Evolutionary conservation across 192 early-diverging fungal species (phyloP).

Genomic region (Martensiomyces pterosporus): DNA sequence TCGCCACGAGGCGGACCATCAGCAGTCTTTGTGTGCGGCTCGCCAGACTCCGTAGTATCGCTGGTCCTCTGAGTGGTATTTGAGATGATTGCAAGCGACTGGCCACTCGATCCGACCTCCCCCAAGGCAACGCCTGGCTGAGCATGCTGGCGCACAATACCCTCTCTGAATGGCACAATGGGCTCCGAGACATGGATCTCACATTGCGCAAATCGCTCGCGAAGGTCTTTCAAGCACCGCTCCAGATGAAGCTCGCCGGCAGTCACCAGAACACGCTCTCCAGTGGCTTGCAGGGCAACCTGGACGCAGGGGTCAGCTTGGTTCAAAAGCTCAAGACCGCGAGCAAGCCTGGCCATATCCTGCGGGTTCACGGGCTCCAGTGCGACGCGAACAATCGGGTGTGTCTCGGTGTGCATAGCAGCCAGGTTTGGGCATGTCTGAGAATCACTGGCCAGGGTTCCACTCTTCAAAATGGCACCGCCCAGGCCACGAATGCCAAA

Average conservation of each 20-base stretch:
- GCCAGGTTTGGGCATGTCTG: slow-evolving; percentile 75
- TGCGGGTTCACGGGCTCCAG: slow-evolving; percentile 88
- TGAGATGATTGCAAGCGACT: slow-evolving; percentile 34
- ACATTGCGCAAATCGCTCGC: slow-evolving; percentile 90
- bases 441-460: slow-evolving; percentile 72
- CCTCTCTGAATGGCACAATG: slow-evolving; percentile 96
- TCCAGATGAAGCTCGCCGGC: slow-evolving; percentile 97
- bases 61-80: slow-evolving; percentile 1
- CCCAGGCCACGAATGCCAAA: slow-evolving; percentile 90
- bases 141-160: slow-evolving; percentile 58
- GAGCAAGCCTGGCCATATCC: slow-evolving; percentile 80
- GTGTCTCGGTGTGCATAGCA: slow-evolving; percentile 44
- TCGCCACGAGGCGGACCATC: slow-evolving; percentile 33
- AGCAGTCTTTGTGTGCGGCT: slow-evolving; percentile 6
- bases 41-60: slow-evolving; percentile 1
- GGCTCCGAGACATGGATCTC: slow-evolving; percentile 92
- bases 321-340: slow-evolving; percentile 86
- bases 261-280: slow-evolving; percentile 94
- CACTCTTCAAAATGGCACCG: slow-evolving; percentile 91
- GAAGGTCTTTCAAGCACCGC: slow-evolving; percentile 89
- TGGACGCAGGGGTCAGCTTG: slow-evolving; percentile 94
- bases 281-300: slow-evolving; percentile 86
- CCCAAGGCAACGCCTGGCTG: slow-evolving; percentile 38
- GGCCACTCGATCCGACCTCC: slow-evolving; percentile 34
- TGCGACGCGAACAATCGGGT: slow-evolving; percentile 96